Evolutionary conservation across 192 early-diverging fungal genomes (phyloP), one percentile per base, ranked within the genome.

Genomic region (Linnemannia zychae): DNA sequence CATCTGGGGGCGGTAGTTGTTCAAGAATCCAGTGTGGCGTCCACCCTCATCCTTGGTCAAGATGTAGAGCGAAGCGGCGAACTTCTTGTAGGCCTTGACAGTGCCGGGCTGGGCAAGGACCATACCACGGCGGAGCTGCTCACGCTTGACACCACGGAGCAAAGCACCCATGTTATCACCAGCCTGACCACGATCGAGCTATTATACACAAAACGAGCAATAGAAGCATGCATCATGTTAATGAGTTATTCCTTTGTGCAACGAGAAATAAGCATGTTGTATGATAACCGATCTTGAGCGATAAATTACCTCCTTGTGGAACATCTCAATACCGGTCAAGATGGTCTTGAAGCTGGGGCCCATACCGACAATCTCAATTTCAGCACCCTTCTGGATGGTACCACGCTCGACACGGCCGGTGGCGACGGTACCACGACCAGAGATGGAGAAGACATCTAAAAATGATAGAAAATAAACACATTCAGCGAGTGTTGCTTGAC

Each of bases 131-230:
- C 94, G 95, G 68, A 99, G 92, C 78, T 97, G 94, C 88, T 99
- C 98, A 83, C 98, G 95, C 94, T 99, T 98, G 47, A 99, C 92
- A 88, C 97, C 97, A 89, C 98, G 97, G 74, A 99, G 92, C 67
- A 99, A 93, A 40, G 96, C 96, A 72, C 98, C 98, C 93, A 98
- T 98, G 92, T 99, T 98, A 89, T 99, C 98, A 88, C 98, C 98
- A 75, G 98, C 97, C 88, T 98, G 95, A 83, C 96, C 98, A 83
- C 93, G 93, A 84, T 98, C 97, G 71, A 99, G 94, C 93, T 82
- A 77, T 44, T 38, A 46, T 53, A 2, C 1, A 46, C 1, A 20
- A 38, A 57, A 15, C 16, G 67, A 71, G 15, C 49, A 48, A 67
- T 46, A 44, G 33, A 44, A 37, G 13, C 73, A n/a, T 1, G 40